phyloP scores from a whole-genome alignment of 371 early-diverging fungal genomes.

The Neoconidiobolus thromboides region DNA sequence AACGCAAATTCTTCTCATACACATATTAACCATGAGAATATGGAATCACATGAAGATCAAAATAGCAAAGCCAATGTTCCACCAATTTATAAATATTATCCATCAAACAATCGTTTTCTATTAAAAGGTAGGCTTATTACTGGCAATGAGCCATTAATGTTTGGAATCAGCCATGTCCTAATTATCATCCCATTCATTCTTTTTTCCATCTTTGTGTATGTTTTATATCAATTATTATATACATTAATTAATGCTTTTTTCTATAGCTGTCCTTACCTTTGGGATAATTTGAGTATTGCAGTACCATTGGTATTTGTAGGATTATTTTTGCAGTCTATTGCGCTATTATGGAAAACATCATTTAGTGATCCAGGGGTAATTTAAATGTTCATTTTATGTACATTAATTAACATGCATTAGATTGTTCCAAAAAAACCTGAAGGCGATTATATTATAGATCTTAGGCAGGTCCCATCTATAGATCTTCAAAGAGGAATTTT shows the following conservation, averaged over 20 bases:
- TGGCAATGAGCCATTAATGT: conserved; percentile 36
- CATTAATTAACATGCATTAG: not conserved
- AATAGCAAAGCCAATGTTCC: not conserved
- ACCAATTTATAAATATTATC: conserved; percentile 1
- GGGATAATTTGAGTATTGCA: conserved; percentile 32
- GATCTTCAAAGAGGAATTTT: too few relatives aligned
- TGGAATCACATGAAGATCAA: too few relatives aligned
- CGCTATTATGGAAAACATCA: conserved; percentile 64
- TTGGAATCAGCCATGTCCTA: conserved; percentile 35
- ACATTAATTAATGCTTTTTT: conserved; percentile 5
- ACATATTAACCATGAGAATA: too few relatives aligned
- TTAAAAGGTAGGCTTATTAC: conserved; percentile 47
- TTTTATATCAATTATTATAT: conserved; percentile 4
- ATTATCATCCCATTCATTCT: conserved; percentile 35
- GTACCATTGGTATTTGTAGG: conserved; percentile 51
- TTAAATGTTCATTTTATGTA: not conserved
- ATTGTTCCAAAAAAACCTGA: too few relatives aligned
- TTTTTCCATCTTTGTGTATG: conserved; percentile 46
- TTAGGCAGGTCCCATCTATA: too few relatives aligned
- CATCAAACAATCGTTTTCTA: conserved; percentile 21
- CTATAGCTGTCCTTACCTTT: conserved; percentile 42
- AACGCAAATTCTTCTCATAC: too few relatives aligned
- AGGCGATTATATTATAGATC: too few relatives aligned
- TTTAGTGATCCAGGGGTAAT: conserved; percentile 76
- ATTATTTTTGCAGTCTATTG: conserved; percentile 39